Conservation (phyloP, 345 rosid genomes). For the Pistacia integerrima region DNA sequence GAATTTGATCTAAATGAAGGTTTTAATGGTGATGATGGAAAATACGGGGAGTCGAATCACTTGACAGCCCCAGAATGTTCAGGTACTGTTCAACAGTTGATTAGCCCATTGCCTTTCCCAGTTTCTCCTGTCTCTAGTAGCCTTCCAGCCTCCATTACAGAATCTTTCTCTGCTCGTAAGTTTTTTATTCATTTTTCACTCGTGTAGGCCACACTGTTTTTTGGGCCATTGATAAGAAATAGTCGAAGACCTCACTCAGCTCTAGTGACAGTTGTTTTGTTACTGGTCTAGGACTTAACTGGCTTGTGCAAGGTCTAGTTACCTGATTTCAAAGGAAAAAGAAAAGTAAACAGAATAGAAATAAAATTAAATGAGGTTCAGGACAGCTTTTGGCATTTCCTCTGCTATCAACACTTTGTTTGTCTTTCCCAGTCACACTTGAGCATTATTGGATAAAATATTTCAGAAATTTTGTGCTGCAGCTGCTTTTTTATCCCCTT, state of each 20-base stretch:
- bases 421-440: neutral
- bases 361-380: neutral
- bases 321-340: neutral
- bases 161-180: too few species aligned
- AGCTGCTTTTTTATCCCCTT: too few species aligned
- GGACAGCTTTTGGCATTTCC: neutral
- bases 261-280: neutral
- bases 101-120: conserved; percentile 42
- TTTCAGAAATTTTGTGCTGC: neutral
- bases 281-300: neutral
- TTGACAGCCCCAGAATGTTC: conserved; percentile 37
- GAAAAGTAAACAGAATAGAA: neutral
- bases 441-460: neutral
- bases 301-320: neutral
- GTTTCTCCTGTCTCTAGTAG: conserved; percentile 48
- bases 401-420: neutral
- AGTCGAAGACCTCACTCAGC: neutral
- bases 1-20: conserved; percentile 92
- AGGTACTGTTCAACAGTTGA: conserved; percentile 43
- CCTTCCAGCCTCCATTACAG: conserved; percentile 69
- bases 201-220: neutral
- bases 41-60: conserved; percentile 42
- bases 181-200: conserved; percentile 10
- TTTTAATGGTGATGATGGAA: conserved; percentile 58
- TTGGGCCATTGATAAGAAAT: neutral